phyloP scores from a whole-genome alignment of 345 rosid genomes.

The Eucalyptus decipiens region DNA sequence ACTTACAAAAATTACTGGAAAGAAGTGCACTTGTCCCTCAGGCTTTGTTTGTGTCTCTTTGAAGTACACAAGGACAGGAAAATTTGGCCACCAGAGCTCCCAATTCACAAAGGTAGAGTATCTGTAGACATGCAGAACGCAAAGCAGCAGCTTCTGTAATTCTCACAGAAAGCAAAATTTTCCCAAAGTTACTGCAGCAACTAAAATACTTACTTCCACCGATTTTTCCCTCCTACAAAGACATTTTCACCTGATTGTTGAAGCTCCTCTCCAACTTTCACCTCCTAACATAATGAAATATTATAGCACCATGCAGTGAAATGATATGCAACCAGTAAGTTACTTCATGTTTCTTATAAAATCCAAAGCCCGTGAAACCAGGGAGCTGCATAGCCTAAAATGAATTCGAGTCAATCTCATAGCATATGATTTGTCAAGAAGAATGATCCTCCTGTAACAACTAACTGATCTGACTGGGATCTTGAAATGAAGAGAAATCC shows the following conservation, averaged over 20 bases:
- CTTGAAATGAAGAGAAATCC: not conserved
- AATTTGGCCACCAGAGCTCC: slow-evolving; percentile 86
- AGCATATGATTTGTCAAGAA: not conserved
- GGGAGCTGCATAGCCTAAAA: not conserved
- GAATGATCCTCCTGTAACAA: not conserved
- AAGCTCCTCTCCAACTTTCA: slow-evolving; percentile 61
- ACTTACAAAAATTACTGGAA: slow-evolving; percentile 75
- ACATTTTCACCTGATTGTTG: slow-evolving; percentile 65
- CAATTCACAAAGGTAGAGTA: slow-evolving; percentile 69
- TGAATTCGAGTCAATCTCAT: not conserved
- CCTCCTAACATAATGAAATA: slow-evolving; percentile 23
- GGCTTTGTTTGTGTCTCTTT: slow-evolving; percentile 71
- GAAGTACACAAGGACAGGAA: slow-evolving; percentile 63
- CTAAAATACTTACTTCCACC: slow-evolving; percentile 55
- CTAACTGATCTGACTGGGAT: not conserved
- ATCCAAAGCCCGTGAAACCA: not conserved
- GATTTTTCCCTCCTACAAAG: slow-evolving; percentile 65
- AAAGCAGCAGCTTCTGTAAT: not conserved
- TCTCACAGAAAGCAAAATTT: not conserved
- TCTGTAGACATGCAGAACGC: slow-evolving; percentile 5
- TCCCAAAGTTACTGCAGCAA: not conserved
- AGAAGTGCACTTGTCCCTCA: slow-evolving; percentile 81
- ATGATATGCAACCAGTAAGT: not conserved
- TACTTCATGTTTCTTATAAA: not conserved
- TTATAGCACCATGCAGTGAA: not conserved